Evolutionary conservation across 2,329 filamentous ascomycete species (phyloP), one percentile per base, ranked within the genome.

Genomic region (Fusarium sacchari): DNA sequence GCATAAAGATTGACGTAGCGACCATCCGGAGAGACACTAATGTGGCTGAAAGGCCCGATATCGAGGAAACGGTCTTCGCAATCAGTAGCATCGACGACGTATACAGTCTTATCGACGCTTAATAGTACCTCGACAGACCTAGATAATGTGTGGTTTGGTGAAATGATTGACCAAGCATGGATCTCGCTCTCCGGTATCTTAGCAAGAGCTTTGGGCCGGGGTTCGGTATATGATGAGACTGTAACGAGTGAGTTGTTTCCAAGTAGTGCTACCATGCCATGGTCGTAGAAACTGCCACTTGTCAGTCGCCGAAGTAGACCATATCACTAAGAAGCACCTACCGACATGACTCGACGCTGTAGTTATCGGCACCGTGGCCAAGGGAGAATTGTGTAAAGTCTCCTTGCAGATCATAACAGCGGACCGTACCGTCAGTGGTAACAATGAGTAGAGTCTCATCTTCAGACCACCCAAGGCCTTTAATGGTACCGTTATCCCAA

Each of bases 341-440:
- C 83, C 91, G 91, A 84, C 96, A 98, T n/a, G 92, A 92, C 75
- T 91, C 88, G 26, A 99, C 95, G 32, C 96, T 93, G 78, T 92
- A 91, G 74, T 97, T 94, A 77, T 98, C 96, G 30, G 95, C 92
- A 30, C 94, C 94, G 82, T 97, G 92, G 60, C 96, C 96, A 1
- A 99, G 86, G 3, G 94, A 95, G 82, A 98, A 99, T 66, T 97
- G 95, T 22, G 92, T 94, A 80, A 99, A 99, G 80, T 98, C 96
- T 71, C 93, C 94, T 81, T 97, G 93, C n/a, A 99, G 85, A 79
- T 96, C 94, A 81, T 95, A 98, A 81, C 94, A 96, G 68, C 95
- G 89, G 47, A 98, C 96, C 3, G 91, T 96, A 30, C 96, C 96
- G 79, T 99, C 96, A 60, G 93, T 90, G 15, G 95, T 94, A 58